Conservation (phyloP, 2,329 filamentous ascomycete species). For the Fusarium pseudograminearum region DNA sequence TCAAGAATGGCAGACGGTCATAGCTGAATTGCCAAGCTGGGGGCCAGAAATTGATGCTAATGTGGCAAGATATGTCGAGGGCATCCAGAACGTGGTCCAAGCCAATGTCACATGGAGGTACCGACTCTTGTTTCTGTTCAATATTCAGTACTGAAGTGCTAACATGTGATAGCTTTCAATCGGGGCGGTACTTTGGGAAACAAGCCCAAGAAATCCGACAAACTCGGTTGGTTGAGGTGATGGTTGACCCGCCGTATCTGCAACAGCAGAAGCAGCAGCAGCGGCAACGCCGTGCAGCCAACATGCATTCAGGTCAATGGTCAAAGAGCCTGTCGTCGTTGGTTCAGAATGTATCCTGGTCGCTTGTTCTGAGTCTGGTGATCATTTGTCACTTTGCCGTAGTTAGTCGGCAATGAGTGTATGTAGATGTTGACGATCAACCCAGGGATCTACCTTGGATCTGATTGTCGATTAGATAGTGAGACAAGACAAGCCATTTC, state of each 20-base stretch:
- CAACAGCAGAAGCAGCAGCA: neutral
- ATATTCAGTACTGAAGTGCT: neutral
- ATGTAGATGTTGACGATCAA: neutral
- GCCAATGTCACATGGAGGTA: constrained; percentile 31
- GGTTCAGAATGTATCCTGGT: neutral
- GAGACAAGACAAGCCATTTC: neutral
- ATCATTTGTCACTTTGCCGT: constrained; percentile 13
- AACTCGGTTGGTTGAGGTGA: constrained; percentile 17
- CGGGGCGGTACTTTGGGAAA: constrained; percentile 24
- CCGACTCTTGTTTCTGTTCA: accelerated
- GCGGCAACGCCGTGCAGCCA: neutral
- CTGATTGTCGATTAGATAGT: neutral
- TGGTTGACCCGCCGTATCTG: constrained; percentile 12
- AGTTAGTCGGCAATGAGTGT: neutral
- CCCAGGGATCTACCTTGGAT: neutral
- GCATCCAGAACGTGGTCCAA: constrained; percentile 24
- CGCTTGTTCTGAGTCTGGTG: neutral
- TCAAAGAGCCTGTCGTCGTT: neutral
- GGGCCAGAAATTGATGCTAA: constrained; percentile 2
- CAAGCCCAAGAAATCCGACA: constrained; percentile 17
- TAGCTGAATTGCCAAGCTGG: constrained; percentile 13
- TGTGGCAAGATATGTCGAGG: constrained; percentile 11
- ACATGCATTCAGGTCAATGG: neutral
- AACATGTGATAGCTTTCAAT: constrained; percentile 17
- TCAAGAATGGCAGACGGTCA: neutral